Evolutionary conservation across 2,329 filamentous ascomycete species (phyloP), one percentile per base, ranked within the genome.

Genomic region (Amphichorda felina): DNA sequence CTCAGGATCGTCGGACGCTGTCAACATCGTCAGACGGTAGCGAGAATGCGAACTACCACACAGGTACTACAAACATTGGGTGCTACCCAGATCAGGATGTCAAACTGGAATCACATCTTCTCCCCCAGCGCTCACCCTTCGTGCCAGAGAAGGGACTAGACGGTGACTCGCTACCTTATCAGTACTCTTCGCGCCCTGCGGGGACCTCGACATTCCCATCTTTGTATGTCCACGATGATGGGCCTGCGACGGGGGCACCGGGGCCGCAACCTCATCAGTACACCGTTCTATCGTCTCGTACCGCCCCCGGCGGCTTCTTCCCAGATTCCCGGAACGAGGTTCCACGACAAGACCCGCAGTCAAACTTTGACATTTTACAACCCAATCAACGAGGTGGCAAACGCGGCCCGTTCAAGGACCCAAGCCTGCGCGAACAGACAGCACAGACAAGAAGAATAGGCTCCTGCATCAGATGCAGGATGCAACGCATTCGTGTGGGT

Each of bases 401-500:
- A 40, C 50, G 71, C 9, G 70, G 70, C 0, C 72, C 70, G 3
- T 77, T 76, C 51, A 69, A 63, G 39, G 66, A 70, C 35, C 56
- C 60, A n/a, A 54, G 54, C 8, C 57, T 66, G 21, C 63, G 71
- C 17, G 60, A 70, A 40, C 59, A 66, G 42, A 77, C 72, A 1
- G 73, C 73, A 1, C 59, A 66, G 38, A 76, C 72, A 2, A 61
- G 73, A 39, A 68, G 66, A 36, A 68, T 72, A 14, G 72, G 71
- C 8, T 73, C 69, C 15, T 78, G 73, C 45, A 68, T 77, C 39
- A 61, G 72, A 30, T 78, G 73, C 42, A 63, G 70, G 34, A 75
- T 76, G 69, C 73, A 77, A 43, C 63, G 72, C 30, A 75, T 77
- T 44, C 64, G 73, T 33, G 72, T 76, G 51, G 63, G 70, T 57